Base-by-base conservation (phyloP, 306 rosid species). In the Fagus crenata region DNA sequence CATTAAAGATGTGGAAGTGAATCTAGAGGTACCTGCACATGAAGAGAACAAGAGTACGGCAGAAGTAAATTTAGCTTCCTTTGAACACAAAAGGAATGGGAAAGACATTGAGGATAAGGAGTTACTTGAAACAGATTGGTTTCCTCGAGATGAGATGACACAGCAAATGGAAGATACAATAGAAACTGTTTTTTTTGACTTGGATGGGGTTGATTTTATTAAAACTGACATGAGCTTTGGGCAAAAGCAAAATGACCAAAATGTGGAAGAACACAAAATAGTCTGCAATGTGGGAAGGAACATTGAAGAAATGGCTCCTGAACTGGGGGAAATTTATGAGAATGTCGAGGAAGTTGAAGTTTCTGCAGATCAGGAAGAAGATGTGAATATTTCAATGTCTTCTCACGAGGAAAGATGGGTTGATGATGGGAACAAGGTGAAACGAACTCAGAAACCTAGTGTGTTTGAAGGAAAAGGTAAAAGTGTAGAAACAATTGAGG, bases 301-400 rank as follows among this genome's bases (percentile, higher is more conserved):
- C 71, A 71, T 65, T 75, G 96, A 89, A 84, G 92, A 80, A 76
- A 71, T 77, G 76, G 80, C 67, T 78, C 63, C 82, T 13, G 86
- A 81, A 77, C 75, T 61, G 40, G 82, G 53, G 64, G 86, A 74
- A 71, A 49, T 78, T 51, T 53, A 51, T 71, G 71, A 72, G 67
- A 77, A 80, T 39, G 61, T 75, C 40, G 51, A 84, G 67, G 86
- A 84, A 80, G 86, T 65, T 74, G 82, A 79, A 79, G 78, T 87
- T 84, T 46, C 46, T 60, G 77, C 51, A 73, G 78, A 75, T 75
- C 64, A 60, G 78, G 86, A 81, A 67, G 69, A 77, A 68, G 77
- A 73, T 39, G 53, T 37, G 70, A 77, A 55, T 64, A 67, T 63
- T 60, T 72, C 83, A 53, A 56, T 46, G 59, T 55, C 85, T 74